phyloP scores from a whole-genome alignment of 2,329 filamentous ascomycete species.

The Fusarium cyanostomum region DNA sequence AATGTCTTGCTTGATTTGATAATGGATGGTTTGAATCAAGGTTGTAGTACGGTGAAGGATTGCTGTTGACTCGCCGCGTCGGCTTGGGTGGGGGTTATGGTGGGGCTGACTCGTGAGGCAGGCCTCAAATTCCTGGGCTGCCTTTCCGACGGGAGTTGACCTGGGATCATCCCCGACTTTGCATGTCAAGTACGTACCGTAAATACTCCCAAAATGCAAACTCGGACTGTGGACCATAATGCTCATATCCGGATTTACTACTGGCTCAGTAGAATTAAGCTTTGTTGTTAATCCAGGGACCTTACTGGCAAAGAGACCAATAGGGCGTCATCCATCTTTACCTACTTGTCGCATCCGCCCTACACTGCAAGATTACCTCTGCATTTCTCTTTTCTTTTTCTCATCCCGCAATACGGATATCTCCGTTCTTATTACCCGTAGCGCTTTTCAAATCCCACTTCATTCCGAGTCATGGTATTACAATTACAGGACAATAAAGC shows the following conservation, averaged over 20 bases:
- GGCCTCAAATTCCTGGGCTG: no score
- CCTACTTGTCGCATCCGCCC: conserved; percentile 1
- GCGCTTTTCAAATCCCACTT: no score
- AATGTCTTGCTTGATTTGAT: conserved; percentile 4
- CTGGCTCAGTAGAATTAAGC: no score
- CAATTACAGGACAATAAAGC: not conserved
- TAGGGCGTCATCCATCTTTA: conserved; percentile 5
- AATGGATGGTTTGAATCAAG: not conserved
- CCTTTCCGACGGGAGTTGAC: no score
- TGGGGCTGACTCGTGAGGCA: not conserved
- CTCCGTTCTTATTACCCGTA: no score
- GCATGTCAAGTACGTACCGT: no score
- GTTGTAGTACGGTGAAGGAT: conserved; percentile 27
- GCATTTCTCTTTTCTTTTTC: not conserved
- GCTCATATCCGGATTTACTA: no score
- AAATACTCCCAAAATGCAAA: no score
- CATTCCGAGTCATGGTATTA: not conserved
- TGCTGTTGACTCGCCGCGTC: conserved; percentile 8
- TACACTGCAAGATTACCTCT: not conserved
- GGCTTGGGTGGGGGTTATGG: conserved; percentile 5
- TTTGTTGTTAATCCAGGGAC: no score
- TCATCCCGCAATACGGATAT: not conserved
- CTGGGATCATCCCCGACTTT: no score
- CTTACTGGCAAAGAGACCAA: no score
- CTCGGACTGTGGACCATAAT: no score